Evolutionary conservation across 1,284 basidiomycete species (phyloP), one percentile per base, ranked within the genome.

Genomic region (Mycosarcoma maydis): DNA sequence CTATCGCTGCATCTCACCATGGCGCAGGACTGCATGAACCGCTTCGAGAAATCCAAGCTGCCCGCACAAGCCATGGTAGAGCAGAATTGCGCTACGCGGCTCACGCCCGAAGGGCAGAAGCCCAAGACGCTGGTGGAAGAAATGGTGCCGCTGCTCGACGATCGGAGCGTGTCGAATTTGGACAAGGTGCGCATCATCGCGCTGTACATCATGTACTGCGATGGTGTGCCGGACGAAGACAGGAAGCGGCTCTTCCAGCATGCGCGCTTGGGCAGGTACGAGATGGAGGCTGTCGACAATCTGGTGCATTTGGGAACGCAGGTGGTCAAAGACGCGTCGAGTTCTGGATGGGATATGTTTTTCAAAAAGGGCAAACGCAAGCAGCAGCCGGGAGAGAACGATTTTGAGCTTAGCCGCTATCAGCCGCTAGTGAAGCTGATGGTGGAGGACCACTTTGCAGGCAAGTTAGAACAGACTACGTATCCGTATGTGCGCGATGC

Each of bases 111-210:
- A n/a, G 80, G 80, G 0, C 40, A 53, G 14, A 77, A 76, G 34
- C 80, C 80, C 6, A 65, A 67, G 23, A 76, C 74, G 8, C 45
- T 99, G 4, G 94, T 99, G 1, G 96, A 98, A 82, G 94, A 99
- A 82, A 98, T 99, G 94, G 95, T 99, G 0, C 94, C 95, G 0
- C 83, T 98, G 23, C 85, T 99, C 26, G 96, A 96, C 80, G 90
- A 91, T 80, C 86, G 88, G 41, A 87, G 90, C 20, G 88, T 98
- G 43, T 36, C 46, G 47, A 54, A 64, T 24, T 39, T 42, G 19
- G 94, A 94, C 84, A 99, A 98, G 86, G 92, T 98, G 34, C 91
- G 96, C 57, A 91, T 99, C 76, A 92, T 99, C 62, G 92, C 95
- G 6, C 85, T 98, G 16, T 99, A 98, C 83, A 93, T 98, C 76